Evolutionary conservation across 192 early-diverging fungal genomes (phyloP).

Genomic region (Backusella luteola): DNA sequence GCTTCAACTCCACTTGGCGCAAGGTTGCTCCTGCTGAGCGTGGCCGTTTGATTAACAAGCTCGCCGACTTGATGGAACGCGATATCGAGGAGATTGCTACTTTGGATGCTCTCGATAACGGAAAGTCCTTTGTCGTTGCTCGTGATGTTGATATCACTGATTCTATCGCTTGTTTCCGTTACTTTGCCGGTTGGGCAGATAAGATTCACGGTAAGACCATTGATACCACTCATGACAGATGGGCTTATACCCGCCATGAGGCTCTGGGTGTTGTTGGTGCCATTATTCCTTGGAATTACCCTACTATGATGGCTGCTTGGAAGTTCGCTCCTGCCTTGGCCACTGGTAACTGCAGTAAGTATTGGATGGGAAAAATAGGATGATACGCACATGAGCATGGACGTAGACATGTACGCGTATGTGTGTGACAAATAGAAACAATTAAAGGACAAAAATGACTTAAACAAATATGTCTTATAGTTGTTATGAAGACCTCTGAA

Average conservation of each 20-base stretch:
- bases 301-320: constrained; percentile 60
- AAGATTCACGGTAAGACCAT: constrained; percentile 58
- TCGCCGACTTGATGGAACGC: constrained; percentile 57
- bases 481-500: constrained; percentile 79
- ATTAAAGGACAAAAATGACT: neutral
- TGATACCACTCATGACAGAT: constrained; percentile 42
- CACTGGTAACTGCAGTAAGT: constrained; percentile 59
- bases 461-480: constrained; percentile 24
- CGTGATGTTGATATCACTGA: constrained; percentile 59
- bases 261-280: constrained; percentile 72
- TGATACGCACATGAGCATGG: neutral
- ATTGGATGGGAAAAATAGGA: neutral
- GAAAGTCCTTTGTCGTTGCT: constrained; percentile 68
- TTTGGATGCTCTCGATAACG: constrained; percentile 75
- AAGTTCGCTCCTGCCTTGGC: constrained; percentile 82
- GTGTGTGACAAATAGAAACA: neutral
- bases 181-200: constrained; percentile 71
- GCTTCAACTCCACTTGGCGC: constrained; percentile 49
- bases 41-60: constrained; percentile 49
- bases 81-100: constrained; percentile 48
- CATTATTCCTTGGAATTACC: constrained; percentile 76
- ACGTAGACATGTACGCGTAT: neutral
- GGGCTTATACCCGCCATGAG: constrained; percentile 53
- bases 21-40: constrained; percentile 43
- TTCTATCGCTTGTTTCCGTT: constrained; percentile 67